Base-by-base conservation (phyloP, 2,329 filamentous ascomycete genomes). In the Cladophialophora psammophila region DNA sequence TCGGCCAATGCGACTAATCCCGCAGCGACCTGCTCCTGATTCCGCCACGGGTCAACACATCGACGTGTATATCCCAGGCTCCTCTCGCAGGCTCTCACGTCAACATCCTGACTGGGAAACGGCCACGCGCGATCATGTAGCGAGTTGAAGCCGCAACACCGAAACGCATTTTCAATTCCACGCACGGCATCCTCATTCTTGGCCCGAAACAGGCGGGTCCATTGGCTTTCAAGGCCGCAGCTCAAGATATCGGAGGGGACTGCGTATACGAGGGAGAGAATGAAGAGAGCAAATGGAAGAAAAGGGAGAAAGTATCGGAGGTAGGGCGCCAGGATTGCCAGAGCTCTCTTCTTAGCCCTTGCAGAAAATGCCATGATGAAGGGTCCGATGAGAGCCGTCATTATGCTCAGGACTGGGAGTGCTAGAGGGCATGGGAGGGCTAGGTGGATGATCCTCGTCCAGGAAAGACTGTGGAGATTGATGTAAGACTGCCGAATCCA, bases 101-200 rank as follows among this genome's bases (percentile, higher is more conserved):
- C 74, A 31, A 78, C 71, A 7, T 60, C 64, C 0, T 60, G 64
- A 36, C 76, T 75, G 52, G 78, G 78, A 66, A 80, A 79, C 1
- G 78, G 78, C 78, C 78, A 80, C 2, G 78, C 76, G 15, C 76
- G 70, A 59, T 80, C 78, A 63, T 71, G 76, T n/a, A 74, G 71
- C 48, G 77, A 79, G 38, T 76, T 71, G 8, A 77, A 68, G 1
- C 78, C 78, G 48, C 78, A 80, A 58, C 78, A 79, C 45, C 70
- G 75, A 31, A 78, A 69, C 3, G 63, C 61, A 54, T 75, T 75
- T 62, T 80, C 76, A 59, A 79, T 78, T 1, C 73, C 55, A 20
- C 78, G 75, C 42, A 79, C 76, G 6, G 74, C 72, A 2, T 68
- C 60, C 5, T 73, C 72, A 38, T 79, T 66, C 60, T 78, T 77